A percentile compares a stretch with the other conserved stretches of the same genome.
Conservation (phyloP, 2,329 filamentous ascomycete genomes). For the Pyrenochaeta sp. region DNA sequence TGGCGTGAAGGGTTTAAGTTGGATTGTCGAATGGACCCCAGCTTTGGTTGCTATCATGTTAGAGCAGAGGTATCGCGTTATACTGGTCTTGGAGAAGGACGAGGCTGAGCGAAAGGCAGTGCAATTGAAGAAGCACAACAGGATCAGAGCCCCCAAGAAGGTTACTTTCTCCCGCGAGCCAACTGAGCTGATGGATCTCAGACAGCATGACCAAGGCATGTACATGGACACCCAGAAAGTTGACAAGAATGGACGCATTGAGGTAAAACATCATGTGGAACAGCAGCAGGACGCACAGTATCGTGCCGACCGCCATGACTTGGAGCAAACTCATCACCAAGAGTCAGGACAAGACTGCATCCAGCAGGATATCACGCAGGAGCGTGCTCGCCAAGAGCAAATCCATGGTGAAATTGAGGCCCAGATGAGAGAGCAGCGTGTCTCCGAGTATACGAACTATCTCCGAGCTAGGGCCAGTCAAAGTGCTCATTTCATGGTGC, state of each 20-base stretch:
- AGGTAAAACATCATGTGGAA: not conserved
- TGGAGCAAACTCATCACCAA: not conserved
- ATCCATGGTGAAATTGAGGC: conserved; percentile 18
- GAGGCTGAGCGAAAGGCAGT: conserved; percentile 12
- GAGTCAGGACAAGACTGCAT: not conserved
- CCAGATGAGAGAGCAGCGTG: conserved; percentile 28
- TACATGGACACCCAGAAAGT: not conserved
- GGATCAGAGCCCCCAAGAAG: conserved; percentile 5
- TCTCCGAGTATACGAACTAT: conserved; percentile 29
- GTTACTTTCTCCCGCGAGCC: not conserved
- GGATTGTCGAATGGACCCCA: conserved; percentile 30
- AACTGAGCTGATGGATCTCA: not conserved
- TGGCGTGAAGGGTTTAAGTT: conserved; percentile 28
- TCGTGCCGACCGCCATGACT: too few relatives aligned
- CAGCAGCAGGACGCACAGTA: not conserved
- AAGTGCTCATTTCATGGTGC: conserved; percentile 11
- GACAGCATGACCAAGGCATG: not conserved
- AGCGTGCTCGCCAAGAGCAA: conserved; percentile 1
- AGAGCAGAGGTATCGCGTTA: conserved; percentile 35
- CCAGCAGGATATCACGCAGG: not conserved
- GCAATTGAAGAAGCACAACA: conserved; percentile 11
- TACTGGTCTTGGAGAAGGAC: conserved; percentile 32
- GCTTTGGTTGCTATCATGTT: conserved; percentile 37
- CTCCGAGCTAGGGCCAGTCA: conserved; percentile 25
- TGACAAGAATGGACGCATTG: not conserved